These are phyloP conservation scores for Aspergillus jensenii DNA, from an alignment of 2,329 filamentous ascomycete genomes.

Conservation along the genomic window DNA sequence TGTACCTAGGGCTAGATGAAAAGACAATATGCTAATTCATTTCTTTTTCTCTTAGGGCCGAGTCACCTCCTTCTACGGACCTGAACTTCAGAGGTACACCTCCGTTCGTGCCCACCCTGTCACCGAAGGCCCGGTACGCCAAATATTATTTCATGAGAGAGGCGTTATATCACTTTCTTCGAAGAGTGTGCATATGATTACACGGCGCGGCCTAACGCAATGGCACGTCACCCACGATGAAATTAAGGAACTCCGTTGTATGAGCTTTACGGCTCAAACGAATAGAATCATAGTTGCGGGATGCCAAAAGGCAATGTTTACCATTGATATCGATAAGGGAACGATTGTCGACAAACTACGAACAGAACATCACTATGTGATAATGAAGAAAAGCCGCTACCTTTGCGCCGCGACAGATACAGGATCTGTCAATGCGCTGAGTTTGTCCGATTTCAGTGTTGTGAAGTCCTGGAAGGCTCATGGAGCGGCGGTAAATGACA, in stretches of 20 bases:
- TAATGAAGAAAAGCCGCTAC: constrained; percentile 85
- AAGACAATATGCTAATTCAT: constrained; percentile 1
- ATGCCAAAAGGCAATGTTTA: constrained; percentile 81
- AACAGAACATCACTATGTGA: constrained; percentile 75
- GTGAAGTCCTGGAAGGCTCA: constrained; percentile 91
- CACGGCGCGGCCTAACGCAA: constrained; percentile 74
- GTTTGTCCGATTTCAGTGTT: constrained; percentile 73
- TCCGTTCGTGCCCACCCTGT: constrained; percentile 78
- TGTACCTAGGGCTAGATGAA: neutral
- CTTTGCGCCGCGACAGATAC: constrained; percentile 87
- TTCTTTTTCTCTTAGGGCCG: constrained; percentile 62
- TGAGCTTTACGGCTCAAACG: constrained; percentile 89
- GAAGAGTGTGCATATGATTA: constrained; percentile 84
- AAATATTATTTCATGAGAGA: constrained; percentile 87
- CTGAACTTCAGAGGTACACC: constrained; percentile 83
- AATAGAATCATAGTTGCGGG: constrained; percentile 86
- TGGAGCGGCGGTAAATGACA: constrained; percentile 84
- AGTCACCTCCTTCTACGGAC: constrained; percentile 82
- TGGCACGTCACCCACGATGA: constrained; percentile 82
- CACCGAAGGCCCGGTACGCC: constrained; percentile 75
- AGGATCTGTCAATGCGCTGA: constrained; percentile 82
- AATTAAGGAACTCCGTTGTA: constrained; percentile 86
- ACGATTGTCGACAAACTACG: constrained; percentile 70
- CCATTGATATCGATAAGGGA: constrained; percentile 69
- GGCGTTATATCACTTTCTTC: constrained; percentile 84